Evolutionary conservation across 345 rosid species (phyloP).

Genomic region (Camelina neglecta): DNA sequence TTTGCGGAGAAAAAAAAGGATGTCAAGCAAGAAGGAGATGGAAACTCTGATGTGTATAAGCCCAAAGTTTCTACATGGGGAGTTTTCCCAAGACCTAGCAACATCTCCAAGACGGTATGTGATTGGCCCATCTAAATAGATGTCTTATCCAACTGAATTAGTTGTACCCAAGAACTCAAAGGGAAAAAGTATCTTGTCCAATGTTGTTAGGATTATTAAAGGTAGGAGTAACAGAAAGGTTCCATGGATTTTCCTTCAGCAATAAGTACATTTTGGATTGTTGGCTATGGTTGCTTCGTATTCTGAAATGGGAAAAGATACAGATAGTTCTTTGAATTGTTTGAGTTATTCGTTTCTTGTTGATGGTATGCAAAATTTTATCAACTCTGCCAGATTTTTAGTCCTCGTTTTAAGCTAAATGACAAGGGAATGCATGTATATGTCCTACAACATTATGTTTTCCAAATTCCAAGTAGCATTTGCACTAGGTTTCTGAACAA

Average conservation of each 20-base stretch:
- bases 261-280: no score
- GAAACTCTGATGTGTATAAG: slow-evolving; percentile 61
- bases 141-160: neutral
- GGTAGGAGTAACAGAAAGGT: neutral
- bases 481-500: slow-evolving; percentile 16
- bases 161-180: neutral
- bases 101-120: slow-evolving; percentile 82
- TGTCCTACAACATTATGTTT: neutral
- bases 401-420: neutral
- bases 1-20: slow-evolving; percentile 51
- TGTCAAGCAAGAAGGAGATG: slow-evolving; percentile 49
- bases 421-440: neutral
- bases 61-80: slow-evolving; percentile 97
- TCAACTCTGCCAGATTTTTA: slow-evolving; percentile 7
- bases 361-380: neutral
- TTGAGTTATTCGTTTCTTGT: neutral
- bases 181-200: neutral
- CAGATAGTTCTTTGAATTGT: slow-evolving; percentile 1
- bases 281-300: neutral
- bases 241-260: neutral
- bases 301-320: slow-evolving; percentile 18
- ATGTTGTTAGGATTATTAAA: slow-evolving; percentile 2
- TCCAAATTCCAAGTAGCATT: slow-evolving; percentile 10
- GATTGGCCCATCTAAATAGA: neutral
- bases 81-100: slow-evolving; percentile 83